Conservation (phyloP, 1,139 yeast genomes). For the Geotrichum europaeum region DNA sequence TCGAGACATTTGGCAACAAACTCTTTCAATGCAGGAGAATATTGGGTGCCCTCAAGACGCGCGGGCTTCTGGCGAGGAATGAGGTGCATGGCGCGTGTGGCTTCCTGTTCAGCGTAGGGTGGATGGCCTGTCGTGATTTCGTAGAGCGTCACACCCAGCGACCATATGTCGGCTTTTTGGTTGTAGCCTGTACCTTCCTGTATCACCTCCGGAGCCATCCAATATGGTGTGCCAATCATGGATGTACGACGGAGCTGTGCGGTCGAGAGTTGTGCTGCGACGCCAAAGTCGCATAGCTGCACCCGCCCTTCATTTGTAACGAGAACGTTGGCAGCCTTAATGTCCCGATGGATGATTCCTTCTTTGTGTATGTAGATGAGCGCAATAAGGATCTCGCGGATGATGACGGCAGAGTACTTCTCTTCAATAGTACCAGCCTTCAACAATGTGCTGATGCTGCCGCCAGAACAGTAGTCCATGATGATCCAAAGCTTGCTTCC, state of each 20-base stretch:
- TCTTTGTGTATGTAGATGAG: slow-evolving; percentile 75
- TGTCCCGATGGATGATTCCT: slow-evolving; percentile 92
- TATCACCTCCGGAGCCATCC: slow-evolving; percentile 99
- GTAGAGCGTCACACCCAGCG: slow-evolving; percentile 85
- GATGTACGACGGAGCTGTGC: slow-evolving; percentile 77
- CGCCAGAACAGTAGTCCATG: slow-evolving; percentile 98
- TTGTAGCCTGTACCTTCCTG: slow-evolving; percentile 86
- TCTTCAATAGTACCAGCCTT: slow-evolving; percentile 90
- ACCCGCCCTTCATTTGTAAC: slow-evolving; percentile 86
- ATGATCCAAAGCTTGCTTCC: slow-evolving; percentile 94
- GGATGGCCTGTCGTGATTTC: slow-evolving; percentile 98
- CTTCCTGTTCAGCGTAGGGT: slow-evolving; percentile 94
- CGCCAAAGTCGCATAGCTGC: slow-evolving; percentile 95
- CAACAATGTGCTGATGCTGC: slow-evolving; percentile 79
- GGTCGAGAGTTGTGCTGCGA: slow-evolving; percentile 88
- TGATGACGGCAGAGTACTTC: slow-evolving; percentile 68
- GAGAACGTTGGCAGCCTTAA: slow-evolving; percentile 91
- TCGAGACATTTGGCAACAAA: slow-evolving; percentile 87
- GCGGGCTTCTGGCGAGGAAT: slow-evolving; percentile 94
- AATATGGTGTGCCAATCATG: slow-evolving; percentile 97
- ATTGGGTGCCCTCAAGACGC: slow-evolving; percentile 83
- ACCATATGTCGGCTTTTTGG: slow-evolving; percentile 88
- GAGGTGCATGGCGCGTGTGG: slow-evolving; percentile 88
- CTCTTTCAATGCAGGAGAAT: slow-evolving; percentile 71
- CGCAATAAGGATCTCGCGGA: slow-evolving; percentile 74